Percentiles rank a stretch among this genome's conserved stretches.
Evolutionary conservation across 768 basidiomycete genomes (phyloP).

Genomic region (Podaxis sp.): DNA sequence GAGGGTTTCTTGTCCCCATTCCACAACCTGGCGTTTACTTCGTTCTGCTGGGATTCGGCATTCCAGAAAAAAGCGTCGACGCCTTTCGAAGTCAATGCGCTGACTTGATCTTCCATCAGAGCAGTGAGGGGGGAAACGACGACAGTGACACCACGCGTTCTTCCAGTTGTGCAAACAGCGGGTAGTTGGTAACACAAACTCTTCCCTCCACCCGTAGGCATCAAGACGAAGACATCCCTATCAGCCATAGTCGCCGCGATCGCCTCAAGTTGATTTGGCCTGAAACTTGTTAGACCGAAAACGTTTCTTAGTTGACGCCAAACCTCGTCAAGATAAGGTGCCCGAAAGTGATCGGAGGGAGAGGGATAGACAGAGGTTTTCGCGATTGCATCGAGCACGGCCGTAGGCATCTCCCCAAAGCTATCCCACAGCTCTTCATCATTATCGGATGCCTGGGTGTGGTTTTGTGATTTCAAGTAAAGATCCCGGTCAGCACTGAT

Average conservation of each 20-base stretch:
- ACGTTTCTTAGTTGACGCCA: constrained; percentile 47
- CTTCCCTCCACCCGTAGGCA: constrained; percentile 96
- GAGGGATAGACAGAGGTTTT: constrained; percentile 13
- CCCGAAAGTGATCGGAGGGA: constrained; percentile 9
- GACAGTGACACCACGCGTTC: constrained; percentile 78
- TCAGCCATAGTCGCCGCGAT: constrained; percentile 78
- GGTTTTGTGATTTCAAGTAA: not conserved
- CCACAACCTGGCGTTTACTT: constrained; percentile 43
- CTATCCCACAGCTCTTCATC: constrained; percentile 50
- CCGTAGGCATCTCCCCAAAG: constrained; percentile 34
- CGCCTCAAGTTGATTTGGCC: constrained; percentile 83
- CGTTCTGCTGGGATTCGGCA: constrained; percentile 43
- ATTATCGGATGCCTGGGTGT: constrained; percentile 21
- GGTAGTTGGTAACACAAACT: constrained; percentile 90
- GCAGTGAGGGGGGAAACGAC: constrained; percentile 89
- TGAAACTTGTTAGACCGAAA: constrained; percentile 70
- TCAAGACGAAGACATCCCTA: constrained; percentile 88
- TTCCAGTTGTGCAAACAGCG: constrained; percentile 71
- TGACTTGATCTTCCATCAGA: constrained; percentile 88
- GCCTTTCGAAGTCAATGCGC: constrained; percentile 56
- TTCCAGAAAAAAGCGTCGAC: constrained; percentile 73
- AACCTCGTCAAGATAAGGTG: constrained; percentile 48
- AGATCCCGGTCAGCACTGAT: constrained; percentile 23
- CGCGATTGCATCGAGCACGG: constrained; percentile 27
- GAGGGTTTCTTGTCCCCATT: constrained; percentile 48